Conservation (phyloP, 2,329 filamentous ascomycete genomes). For the Hypoxylon sp. region DNA sequence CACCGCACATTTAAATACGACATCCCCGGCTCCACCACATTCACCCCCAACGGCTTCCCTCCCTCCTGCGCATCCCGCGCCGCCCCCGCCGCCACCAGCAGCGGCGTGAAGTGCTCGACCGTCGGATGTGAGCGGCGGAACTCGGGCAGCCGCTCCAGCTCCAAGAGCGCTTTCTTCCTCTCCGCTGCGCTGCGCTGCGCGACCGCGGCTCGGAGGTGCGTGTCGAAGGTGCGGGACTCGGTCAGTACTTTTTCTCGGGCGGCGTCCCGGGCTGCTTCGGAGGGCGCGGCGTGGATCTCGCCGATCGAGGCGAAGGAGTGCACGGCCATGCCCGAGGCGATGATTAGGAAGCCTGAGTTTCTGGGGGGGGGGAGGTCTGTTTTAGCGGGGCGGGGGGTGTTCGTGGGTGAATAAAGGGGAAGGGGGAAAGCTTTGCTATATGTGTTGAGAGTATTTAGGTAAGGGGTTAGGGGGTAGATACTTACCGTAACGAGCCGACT, state of each 20-base stretch:
- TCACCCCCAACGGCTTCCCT: conserved; percentile 28
- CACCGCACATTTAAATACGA: conserved; percentile 44
- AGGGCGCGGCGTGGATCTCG: conserved; percentile 26
- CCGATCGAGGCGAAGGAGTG: conserved; percentile 41
- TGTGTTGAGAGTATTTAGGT: too few species aligned
- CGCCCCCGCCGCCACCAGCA: conserved; percentile 41
- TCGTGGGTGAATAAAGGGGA: too few species aligned
- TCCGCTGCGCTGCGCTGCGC: conserved; percentile 26
- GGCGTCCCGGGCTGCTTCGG: conserved; percentile 24
- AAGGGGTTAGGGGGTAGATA: neutral
- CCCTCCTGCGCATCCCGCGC: conserved; percentile 34
- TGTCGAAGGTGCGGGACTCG: conserved; percentile 41
- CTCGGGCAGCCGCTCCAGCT: conserved; percentile 34
- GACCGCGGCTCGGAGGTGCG: conserved; percentile 32
- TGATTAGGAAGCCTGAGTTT: conserved; percentile 38
- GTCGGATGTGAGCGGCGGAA: conserved; percentile 42
- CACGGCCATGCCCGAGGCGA: conserved; percentile 42
- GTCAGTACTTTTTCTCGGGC: conserved; percentile 27
- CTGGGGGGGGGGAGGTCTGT: too few species aligned
- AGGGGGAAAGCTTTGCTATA: too few species aligned
- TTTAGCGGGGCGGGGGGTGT: too few species aligned
- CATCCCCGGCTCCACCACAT: conserved; percentile 43
- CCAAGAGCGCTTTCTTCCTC: conserved; percentile 30
- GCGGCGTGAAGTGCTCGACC: conserved; percentile 42
- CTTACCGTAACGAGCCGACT: conserved; percentile 35